Evolutionary conservation across 73 alveolate genomes (phyloP).

Genomic region (Tetrahymena thermophila): DNA sequence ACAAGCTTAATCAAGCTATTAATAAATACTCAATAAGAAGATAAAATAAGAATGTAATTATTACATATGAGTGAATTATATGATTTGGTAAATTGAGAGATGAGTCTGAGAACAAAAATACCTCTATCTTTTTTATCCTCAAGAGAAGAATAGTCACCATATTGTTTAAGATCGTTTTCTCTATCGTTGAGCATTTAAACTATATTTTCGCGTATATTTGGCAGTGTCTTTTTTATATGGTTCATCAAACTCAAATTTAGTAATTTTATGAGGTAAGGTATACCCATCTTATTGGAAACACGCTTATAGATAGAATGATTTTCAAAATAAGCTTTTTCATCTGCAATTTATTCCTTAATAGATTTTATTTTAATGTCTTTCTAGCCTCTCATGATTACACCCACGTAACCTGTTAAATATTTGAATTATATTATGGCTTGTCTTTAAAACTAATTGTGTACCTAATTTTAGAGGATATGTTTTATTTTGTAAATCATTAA

Average conservation of each 20-base stretch:
- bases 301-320: slow-evolving; percentile 52
- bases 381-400: slow-evolving; percentile 67
- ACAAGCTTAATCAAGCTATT: too few species aligned
- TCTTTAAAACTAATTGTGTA: not conserved
- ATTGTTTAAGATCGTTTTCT: slow-evolving; percentile 10
- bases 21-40: too few species aligned
- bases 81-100: slow-evolving; percentile 12
- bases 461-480: slow-evolving; percentile 76
- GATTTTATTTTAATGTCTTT: slow-evolving; percentile 59
- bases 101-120: not conserved
- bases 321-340: slow-evolving; percentile 61
- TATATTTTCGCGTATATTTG: slow-evolving; percentile 39
- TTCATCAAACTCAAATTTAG: slow-evolving; percentile 33
- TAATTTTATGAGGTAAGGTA: slow-evolving; percentile 25
- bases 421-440: not conserved
- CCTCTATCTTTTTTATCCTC: slow-evolving; percentile 16
- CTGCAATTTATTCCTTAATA: slow-evolving; percentile 58
- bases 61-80: slow-evolving; percentile 6
- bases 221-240: slow-evolving; percentile 42
- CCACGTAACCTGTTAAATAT: slow-evolving; percentile 80
- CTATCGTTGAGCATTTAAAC: not conserved
- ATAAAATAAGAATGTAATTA: not conserved
- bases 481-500: slow-evolving; percentile 78
- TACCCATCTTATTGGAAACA: slow-evolving; percentile 37
- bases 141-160: slow-evolving; percentile 28